phyloP scores from a whole-genome alignment of 2,329 filamentous ascomycete species.

The Monosporascus sp. region DNA sequence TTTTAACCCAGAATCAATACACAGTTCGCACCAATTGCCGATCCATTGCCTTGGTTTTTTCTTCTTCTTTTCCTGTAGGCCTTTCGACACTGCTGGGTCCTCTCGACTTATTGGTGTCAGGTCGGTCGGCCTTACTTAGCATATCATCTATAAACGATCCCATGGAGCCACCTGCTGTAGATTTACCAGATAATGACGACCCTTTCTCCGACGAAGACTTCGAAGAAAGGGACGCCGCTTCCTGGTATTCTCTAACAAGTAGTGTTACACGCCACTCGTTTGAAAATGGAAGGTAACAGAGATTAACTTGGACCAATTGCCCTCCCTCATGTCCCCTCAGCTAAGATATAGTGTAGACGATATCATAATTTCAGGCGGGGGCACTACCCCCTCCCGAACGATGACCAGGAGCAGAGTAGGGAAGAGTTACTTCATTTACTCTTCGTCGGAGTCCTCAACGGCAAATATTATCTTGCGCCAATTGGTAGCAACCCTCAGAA shows the following conservation, averaged over 20 bases:
- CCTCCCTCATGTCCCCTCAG: not conserved
- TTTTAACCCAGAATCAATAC: not conserved
- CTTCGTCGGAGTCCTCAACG: conserved; percentile 42
- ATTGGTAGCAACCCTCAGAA: conserved; percentile 41
- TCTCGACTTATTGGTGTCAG: not conserved
- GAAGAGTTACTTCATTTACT: conserved; percentile 45
- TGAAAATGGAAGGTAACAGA: conserved; percentile 6
- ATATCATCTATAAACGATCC: not conserved
- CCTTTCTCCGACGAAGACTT: not conserved
- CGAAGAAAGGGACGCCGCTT: not conserved
- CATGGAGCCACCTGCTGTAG: not conserved
- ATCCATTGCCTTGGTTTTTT: not conserved
- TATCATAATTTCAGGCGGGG: conserved; percentile 44
- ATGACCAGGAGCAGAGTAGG: conserved; percentile 44
- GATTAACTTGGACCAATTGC: not conserved
- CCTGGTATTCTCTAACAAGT: conserved; percentile 5
- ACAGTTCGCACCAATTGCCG: not conserved
- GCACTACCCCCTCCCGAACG: conserved; percentile 48
- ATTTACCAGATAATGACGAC: not conserved
- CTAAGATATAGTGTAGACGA: conserved; percentile 28
- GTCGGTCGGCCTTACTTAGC: not conserved
- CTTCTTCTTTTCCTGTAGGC: too few species aligned
- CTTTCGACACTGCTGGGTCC: not conserved
- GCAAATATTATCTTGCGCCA: conserved; percentile 37
- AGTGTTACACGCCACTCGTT: conserved; percentile 4